Evolutionary conservation across 805 yeast genomes (phyloP), one percentile per base, ranked within the genome.

Genomic region (Zygosaccharomyces gambellarensis): DNA sequence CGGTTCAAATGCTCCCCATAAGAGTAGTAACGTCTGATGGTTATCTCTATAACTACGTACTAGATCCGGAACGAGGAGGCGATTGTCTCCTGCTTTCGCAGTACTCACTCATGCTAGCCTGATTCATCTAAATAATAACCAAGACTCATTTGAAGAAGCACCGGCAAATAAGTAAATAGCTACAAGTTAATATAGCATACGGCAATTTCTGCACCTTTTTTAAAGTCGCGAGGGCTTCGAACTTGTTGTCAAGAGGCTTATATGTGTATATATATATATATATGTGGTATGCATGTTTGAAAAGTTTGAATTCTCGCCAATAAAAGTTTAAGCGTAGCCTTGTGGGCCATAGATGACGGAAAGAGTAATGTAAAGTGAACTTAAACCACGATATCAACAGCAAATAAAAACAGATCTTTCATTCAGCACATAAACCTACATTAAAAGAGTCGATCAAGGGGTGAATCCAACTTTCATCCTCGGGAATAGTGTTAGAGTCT

Each of bases 41-140:
- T 0, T 80, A 78, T 56, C 85, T 87, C 56, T 85, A 84, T 59
- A 87, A 85, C 45, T 92, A 88, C 65, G 84, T 84, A 2, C 70
- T 92, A 29, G 94, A 89, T 53, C 83, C 94, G 0, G 95, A 84
- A 52, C 70, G 90, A 47, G 98, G 98, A 1, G 99, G 99, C 2
- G 97, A 90, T 62, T 92, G 98, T 68, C 79, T 85, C 36, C 71
- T 89, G 52, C 71, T 87, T 48, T 80, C 83, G 52, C 96, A 88
- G 60, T 84, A 82, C 60, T 76, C 84, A 5, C 70, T 85, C 6
- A 36, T 58, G 30, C 44, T 49, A 39, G 55, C 54, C 23, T 58
- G 51, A 48, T 36, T 12, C 19, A 25, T 10, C 19, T 28, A 14
- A 23, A 17, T 17, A 2, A 17, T 17, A 17, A 17, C 17, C 17